These are phyloP conservation scores for Lachnellula occidentalis DNA, from an alignment of 2,329 filamentous ascomycete genomes.

Conservation along the genomic window DNA sequence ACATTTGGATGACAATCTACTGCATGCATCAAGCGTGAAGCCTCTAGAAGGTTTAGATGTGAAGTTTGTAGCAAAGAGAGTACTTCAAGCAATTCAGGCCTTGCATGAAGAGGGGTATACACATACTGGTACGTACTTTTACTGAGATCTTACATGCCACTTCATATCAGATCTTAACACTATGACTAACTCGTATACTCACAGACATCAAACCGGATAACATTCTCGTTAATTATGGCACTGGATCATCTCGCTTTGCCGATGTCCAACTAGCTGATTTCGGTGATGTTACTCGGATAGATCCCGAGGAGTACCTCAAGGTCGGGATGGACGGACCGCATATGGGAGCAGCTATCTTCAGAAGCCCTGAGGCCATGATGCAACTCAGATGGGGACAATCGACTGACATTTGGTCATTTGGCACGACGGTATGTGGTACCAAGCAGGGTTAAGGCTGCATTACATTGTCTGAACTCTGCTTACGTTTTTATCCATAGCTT, in stretches of 20 bases:
- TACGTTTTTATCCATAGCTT: slow-evolving; percentile 18
- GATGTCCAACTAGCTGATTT: slow-evolving; percentile 33
- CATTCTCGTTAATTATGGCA: slow-evolving; percentile 32
- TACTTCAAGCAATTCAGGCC: slow-evolving; percentile 20
- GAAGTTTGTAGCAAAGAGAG: slow-evolving; percentile 21
- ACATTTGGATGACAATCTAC: slow-evolving; percentile 20
- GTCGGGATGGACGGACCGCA: slow-evolving; percentile 18
- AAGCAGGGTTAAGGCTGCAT: slow-evolving; percentile 11
- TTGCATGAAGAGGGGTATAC: slow-evolving; percentile 23
- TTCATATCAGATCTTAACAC: slow-evolving; percentile 13
- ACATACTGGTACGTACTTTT: slow-evolving; percentile 21
- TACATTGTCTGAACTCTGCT: slow-evolving; percentile 17
- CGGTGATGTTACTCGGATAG: slow-evolving; percentile 26
- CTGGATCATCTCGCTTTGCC: slow-evolving; percentile 28
- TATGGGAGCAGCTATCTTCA: slow-evolving; percentile 34
- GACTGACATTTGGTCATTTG: slow-evolving; percentile 38
- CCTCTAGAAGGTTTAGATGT: slow-evolving; percentile 17
- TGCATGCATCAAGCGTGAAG: slow-evolving; percentile 19
- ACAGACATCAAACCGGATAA: slow-evolving; percentile 33
- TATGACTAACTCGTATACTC: slow-evolving; percentile 20
- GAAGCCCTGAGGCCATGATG: slow-evolving; percentile 34
- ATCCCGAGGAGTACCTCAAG: slow-evolving; percentile 21
- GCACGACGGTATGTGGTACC: slow-evolving; percentile 30
- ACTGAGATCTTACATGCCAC: slow-evolving; percentile 12
- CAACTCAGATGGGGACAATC: slow-evolving; percentile 33